A percentile compares a stretch with the other conserved stretches of the same genome.
These are phyloP conservation scores for Ogataea methylovora DNA, from an alignment of 805 yeast species.

Conservation along the genomic window DNA sequence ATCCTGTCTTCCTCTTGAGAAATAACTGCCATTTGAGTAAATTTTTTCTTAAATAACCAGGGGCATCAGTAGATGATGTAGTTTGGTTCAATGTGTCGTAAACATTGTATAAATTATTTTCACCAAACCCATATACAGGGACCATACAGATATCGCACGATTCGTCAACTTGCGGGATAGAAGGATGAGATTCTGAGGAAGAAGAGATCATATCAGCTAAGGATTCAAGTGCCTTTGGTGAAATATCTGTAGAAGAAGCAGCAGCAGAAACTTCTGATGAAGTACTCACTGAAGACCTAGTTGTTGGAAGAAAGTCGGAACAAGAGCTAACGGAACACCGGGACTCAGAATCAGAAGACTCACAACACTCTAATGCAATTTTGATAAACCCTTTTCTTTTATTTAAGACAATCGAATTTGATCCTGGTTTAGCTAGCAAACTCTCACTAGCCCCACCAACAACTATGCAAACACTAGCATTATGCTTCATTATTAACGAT, in stretches of 20 bases:
- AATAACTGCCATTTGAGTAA: conserved; percentile 45
- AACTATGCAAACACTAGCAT: conserved; percentile 79
- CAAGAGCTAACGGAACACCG: too few species aligned
- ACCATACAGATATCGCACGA: conserved; percentile 65
- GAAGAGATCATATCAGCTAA: not conserved
- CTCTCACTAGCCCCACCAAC: conserved; percentile 96
- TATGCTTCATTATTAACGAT: conserved; percentile 45
- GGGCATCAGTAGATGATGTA: conserved; percentile 6
- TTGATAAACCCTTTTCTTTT: conserved; percentile 86
- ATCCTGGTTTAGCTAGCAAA: conserved; percentile 54
- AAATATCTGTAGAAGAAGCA: not conserved
- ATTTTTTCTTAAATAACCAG: not conserved
- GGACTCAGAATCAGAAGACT: not conserved
- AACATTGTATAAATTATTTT: conserved; percentile 51
- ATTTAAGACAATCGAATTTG: conserved; percentile 62
- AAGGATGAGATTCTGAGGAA: not conserved
- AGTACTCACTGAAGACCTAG: not conserved
- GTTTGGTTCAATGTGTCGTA: too few species aligned
- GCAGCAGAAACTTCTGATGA: not conserved
- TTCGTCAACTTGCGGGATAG: not conserved
- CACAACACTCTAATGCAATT: conserved; percentile 54
- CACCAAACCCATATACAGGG: conserved; percentile 90
- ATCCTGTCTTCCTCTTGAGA: conserved; percentile 66
- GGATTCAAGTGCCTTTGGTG: not conserved
- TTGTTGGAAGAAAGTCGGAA: too few species aligned